A percentile compares a stretch with the other conserved stretches of the same genome.
phyloP scores from a whole-genome alignment of 805 yeast genomes.

The Candida chauliodis region DNA sequence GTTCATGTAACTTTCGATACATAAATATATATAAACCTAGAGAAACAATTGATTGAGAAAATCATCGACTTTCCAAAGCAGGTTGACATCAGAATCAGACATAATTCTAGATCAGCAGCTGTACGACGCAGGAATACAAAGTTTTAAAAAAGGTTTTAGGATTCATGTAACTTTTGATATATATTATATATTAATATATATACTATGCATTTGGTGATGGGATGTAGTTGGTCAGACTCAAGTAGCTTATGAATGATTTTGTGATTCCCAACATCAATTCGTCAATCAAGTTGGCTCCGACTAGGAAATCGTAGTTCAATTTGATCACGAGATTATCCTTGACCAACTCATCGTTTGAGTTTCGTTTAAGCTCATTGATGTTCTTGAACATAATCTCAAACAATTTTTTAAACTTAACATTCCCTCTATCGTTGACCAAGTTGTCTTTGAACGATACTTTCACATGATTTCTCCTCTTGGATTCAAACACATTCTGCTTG shows the following conservation, averaged over 20 bases:
- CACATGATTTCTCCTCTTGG: conserved; percentile 14
- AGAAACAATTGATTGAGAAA: conserved; percentile 76
- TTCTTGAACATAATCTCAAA: conserved; percentile 34
- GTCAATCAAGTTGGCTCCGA: conserved; percentile 22
- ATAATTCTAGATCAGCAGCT: conserved; percentile 83
- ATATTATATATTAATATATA: neutral
- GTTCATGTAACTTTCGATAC: conserved; percentile 38
- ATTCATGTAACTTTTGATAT: too few relatives aligned
- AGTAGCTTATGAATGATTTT: conserved; percentile 21
- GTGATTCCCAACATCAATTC: conserved; percentile 30
- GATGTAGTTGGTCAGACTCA: conserved; percentile 9
- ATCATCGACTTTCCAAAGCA: conserved; percentile 79
- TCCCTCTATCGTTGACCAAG: conserved; percentile 25
- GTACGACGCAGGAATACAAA: conserved; percentile 71
- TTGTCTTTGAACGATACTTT: conserved; percentile 35
- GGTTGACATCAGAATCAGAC: conserved; percentile 86
- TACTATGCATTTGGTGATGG: neutral
- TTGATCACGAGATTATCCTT: conserved; percentile 18
- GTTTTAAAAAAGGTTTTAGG: conserved; percentile 77
- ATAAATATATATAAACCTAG: too few relatives aligned
- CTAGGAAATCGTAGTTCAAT: conserved; percentile 37
- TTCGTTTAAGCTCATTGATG: conserved; percentile 16
- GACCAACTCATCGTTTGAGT: conserved; percentile 9
- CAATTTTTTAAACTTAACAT: conserved; percentile 34
- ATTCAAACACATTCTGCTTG: conserved; percentile 29